Conservation (phyloP, 345 rosid species). For the Cardiospermum halicacabum region DNA sequence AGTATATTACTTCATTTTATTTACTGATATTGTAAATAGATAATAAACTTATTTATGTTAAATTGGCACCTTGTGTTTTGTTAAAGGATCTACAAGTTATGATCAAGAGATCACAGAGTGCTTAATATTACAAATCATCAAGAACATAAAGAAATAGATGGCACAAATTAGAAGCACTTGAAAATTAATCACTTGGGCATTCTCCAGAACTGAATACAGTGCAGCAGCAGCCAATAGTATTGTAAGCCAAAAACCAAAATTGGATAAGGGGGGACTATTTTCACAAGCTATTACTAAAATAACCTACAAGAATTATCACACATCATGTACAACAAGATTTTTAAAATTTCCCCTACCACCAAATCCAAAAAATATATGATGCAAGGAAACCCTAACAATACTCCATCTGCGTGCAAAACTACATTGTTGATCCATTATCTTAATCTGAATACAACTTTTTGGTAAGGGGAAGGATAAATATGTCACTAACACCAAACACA, state of each 20-base stretch:
- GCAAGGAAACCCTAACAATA: slow-evolving; percentile 24
- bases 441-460: slow-evolving; percentile 32
- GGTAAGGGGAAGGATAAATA: slow-evolving; percentile 16
- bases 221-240: slow-evolving; percentile 6
- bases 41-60: no score
- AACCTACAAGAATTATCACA: slow-evolving; percentile 44
- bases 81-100: no score
- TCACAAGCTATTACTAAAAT: slow-evolving; percentile 36
- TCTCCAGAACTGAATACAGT: slow-evolving; percentile 11
- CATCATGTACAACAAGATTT: slow-evolving; percentile 52
- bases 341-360: slow-evolving; percentile 35
- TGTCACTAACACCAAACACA: slow-evolving; percentile 25
- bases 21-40: no score
- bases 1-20: no score
- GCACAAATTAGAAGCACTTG: neutral
- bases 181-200: slow-evolving; percentile 1
- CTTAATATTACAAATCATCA: neutral
- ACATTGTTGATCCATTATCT: slow-evolving; percentile 25
- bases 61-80: no score
- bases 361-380: slow-evolving; percentile 15
- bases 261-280: slow-evolving; percentile 25
- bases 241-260: slow-evolving; percentile 22
- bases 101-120: no score
- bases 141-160: neutral
- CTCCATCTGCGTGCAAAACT: slow-evolving; percentile 25